Base-by-base conservation (phyloP, 768 basidiomycete species). In the Termitomyces titanicus region DNA sequence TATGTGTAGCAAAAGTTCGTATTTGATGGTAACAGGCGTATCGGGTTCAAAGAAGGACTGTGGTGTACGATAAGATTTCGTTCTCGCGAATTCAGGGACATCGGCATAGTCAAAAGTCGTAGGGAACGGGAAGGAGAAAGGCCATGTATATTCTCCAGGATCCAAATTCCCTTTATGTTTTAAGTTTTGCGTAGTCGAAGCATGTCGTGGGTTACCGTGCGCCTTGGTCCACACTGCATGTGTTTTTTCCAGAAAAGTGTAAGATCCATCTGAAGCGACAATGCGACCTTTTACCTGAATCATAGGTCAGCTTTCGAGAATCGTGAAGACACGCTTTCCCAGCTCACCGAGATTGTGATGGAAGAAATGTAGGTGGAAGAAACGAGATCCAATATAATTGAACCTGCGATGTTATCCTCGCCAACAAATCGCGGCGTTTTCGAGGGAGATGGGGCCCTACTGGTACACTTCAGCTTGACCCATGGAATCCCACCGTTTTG, bases 71-170 rank as follows among this genome's bases (percentile, higher is more conserved):
- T 49, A 53, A 5, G 47, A 20, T 35, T 47, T 50, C 24, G 68
- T 56, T 8, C 44, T 11, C 35, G 47, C 29, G 5, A 48, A 37
- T 13, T 33, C 27, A 27, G 22, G 12, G 3, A 38, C 55, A 7
- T 60, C 58, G 0, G 60, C 47, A 18, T 70, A 49, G 12, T 60
- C 59, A 8, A 69, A 65, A 37, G 68, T 64, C 15, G 62, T 64
- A 12, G 77, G 76, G 58, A 76, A 70, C 3, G 68, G 56, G 53
- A 78, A 70, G 4, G 71, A 69, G 53, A 77, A 76, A 6, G 73
- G 71, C 72, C 74, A 76, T 0, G 61, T 62, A 50, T 74, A 75
- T 25, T 64, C 61, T 20, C 77, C 75, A 9, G 49, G 55, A 29
- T 54, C 55, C 20, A 56, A 27, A 20, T 56, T 57, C 34, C 66